Conservation (phyloP, 176 grass and related monocot genomes). For the Tuctoria greenei region DNA sequence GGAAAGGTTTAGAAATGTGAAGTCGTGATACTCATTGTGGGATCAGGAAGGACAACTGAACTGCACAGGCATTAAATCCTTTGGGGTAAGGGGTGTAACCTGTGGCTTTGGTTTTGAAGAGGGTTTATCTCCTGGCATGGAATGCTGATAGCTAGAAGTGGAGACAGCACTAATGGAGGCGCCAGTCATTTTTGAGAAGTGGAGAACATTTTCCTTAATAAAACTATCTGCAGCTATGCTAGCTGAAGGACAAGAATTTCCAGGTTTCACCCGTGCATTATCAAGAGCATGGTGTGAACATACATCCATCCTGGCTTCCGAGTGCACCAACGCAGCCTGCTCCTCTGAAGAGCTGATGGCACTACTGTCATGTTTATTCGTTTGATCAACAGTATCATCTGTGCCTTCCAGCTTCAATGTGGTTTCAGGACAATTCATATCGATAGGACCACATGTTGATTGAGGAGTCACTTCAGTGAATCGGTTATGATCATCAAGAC, state of each 20-base stretch:
- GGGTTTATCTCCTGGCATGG: constrained; percentile 22
- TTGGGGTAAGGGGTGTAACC: constrained; percentile 45
- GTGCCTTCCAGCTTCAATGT: constrained; percentile 18
- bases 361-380: constrained; percentile 6
- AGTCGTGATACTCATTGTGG: too few species aligned
- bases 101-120: constrained; percentile 37
- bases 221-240: constrained; percentile 23
- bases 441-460: constrained; percentile 37
- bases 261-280: constrained; percentile 8
- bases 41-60: constrained; percentile 53
- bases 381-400: constrained; percentile 32
- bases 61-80: constrained; percentile 68
- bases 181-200: constrained; percentile 24
- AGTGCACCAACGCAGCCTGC: too few species aligned
- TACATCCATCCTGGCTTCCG: too few species aligned
- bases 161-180: constrained; percentile 28
- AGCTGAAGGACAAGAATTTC: constrained; percentile 14
- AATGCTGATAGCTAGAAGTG: constrained; percentile 30
- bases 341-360: too few species aligned
- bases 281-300: too few species aligned
- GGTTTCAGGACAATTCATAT: constrained; percentile 44
- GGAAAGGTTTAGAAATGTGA: too few species aligned
- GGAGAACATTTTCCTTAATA: constrained; percentile 30
- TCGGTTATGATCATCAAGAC: constrained; percentile 25
- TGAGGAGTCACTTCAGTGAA: constrained; percentile 16